A percentile compares a stretch with the other conserved stretches of the same genome.
Evolutionary conservation across 345 rosid genomes (phyloP).

Genomic region (Arabidopsis arenosa): DNA sequence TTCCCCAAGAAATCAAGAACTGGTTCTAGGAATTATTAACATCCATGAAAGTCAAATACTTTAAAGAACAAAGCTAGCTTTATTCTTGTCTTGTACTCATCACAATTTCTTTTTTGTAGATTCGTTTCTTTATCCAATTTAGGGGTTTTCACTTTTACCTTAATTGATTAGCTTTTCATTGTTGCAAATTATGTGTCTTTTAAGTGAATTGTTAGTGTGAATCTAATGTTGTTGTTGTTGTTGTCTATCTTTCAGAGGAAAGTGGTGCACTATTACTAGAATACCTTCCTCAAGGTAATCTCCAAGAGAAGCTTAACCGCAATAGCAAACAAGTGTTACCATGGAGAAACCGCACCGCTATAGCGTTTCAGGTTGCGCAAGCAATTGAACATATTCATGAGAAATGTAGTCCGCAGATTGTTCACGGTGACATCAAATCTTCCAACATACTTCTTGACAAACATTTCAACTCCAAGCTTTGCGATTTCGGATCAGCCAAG

Average conservation of each 20-base stretch:
- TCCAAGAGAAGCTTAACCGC: slow-evolving; percentile 71
- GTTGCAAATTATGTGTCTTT: not conserved
- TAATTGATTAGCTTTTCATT: not conserved
- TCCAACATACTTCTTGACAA: slow-evolving; percentile 81
- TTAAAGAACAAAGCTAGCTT: slow-evolving; percentile 16
- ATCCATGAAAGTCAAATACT: slow-evolving; percentile 31
- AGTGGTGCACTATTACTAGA: slow-evolving; percentile 76
- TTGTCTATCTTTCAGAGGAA: slow-evolving; percentile 52
- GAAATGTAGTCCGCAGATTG: slow-evolving; percentile 69
- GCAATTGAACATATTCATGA: slow-evolving; percentile 85
- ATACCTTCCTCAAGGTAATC: slow-evolving; percentile 68
- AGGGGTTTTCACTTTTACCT: not conserved
- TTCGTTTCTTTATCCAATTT: slow-evolving; percentile 9
- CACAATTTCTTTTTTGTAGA: not conserved
- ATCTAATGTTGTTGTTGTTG: slow-evolving; percentile 8
- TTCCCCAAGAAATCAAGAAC: not conserved
- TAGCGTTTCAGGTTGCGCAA: slow-evolving; percentile 71
- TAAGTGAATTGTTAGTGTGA: not conserved
- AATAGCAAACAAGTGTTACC: slow-evolving; percentile 49
- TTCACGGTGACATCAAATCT: slow-evolving; percentile 85
- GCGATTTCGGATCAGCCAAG: slow-evolving; percentile 86
- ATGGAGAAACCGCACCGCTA: slow-evolving; percentile 65
- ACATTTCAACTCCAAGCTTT: slow-evolving; percentile 70
- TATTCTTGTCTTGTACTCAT: slow-evolving; percentile 37
- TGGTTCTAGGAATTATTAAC: slow-evolving; percentile 14